Base-by-base conservation (phyloP, 2,329 filamentous ascomycete genomes). In the Trichophaea hybrida region DNA sequence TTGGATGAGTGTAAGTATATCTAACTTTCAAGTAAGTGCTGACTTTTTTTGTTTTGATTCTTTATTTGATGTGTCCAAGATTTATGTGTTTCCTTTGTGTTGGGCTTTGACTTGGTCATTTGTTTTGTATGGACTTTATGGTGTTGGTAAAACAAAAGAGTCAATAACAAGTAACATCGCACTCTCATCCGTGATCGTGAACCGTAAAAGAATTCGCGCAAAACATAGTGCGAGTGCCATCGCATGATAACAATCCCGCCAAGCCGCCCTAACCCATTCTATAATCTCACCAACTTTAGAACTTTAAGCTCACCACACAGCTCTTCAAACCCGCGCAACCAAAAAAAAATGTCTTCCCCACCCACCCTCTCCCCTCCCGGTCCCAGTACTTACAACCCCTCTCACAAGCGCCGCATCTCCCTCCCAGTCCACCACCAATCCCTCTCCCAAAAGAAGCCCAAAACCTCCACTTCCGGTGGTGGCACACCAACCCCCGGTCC, bases 341-440 rank as follows among this genome's bases (percentile, higher is more conserved):
- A 53, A 32, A 31, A 38, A 12, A 52, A 2, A 48, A 63, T 63
- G 63, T 65, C 63, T n/a, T 63, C 63, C 6, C 63, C 63, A 10
- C 61, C 62, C 10, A 34, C 57, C 7, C 58, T 58, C 48, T 64
- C 60, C 10, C 60, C 63, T 15, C 34, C 49, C 10, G 31, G 17
- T 4, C 60, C 62, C 10, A 50, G 12, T 57, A 46, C 6, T 55
- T 57, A n/a, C 38, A 54, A 31, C 43, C 24, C 15, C 53, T 56
- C 55, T 24, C 59, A 60, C 59, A 65, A 65, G 24, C 64, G 64
- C 40, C 62, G 62, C 33, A 65, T 65, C 56, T 65, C 64, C 15
- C 58, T 61, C 3, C 60, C 62, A 4, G 58, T 60, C 13, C 34
- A 55, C 61, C 24, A 52, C 59, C 15, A 58, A 32, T 38, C 37